Conservation (phyloP, 2,329 filamentous ascomycete genomes). For the Fonsecaea pedrosoi region DNA sequence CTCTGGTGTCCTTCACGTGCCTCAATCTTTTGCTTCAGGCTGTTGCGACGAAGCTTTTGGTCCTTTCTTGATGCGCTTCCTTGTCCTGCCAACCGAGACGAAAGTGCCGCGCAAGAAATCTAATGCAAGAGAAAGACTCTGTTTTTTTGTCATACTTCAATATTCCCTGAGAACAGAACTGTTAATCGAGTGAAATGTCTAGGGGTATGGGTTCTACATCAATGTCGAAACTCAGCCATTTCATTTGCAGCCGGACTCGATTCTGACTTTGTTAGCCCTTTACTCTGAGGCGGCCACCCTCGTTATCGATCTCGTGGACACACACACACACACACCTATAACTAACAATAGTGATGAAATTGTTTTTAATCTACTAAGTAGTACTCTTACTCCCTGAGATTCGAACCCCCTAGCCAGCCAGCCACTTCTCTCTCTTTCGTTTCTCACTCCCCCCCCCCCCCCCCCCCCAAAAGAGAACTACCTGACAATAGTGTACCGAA, state of each 20-base stretch:
- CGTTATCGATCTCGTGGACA: background rate
- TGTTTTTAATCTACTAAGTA: background rate
- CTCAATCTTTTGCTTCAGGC: background rate
- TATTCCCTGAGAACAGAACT: background rate
- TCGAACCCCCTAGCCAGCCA: background rate
- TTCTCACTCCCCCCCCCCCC: no score
- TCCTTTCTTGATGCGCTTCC: background rate
- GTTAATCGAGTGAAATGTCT: background rate
- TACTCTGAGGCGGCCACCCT: background rate
- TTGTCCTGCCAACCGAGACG: background rate
- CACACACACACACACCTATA: background rate
- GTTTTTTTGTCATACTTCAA: background rate
- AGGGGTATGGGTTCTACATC: background rate
- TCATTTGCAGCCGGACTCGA: background rate
- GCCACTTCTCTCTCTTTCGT: no score
- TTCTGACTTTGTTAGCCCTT: background rate
- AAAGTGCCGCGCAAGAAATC: background rate
- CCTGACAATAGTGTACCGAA: background rate
- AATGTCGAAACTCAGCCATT: background rate
- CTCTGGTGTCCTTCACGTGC: background rate
- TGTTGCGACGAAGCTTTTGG: background rate
- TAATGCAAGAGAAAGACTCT: background rate
- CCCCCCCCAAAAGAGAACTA: no score
- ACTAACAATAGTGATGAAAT: no score
- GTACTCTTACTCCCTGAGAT: background rate